A percentile compares a stretch with the other conserved stretches of the same genome.
These are phyloP conservation scores for Vigna trinervia DNA, from an alignment of 306 rosid genomes.

Conservation along the genomic window DNA sequence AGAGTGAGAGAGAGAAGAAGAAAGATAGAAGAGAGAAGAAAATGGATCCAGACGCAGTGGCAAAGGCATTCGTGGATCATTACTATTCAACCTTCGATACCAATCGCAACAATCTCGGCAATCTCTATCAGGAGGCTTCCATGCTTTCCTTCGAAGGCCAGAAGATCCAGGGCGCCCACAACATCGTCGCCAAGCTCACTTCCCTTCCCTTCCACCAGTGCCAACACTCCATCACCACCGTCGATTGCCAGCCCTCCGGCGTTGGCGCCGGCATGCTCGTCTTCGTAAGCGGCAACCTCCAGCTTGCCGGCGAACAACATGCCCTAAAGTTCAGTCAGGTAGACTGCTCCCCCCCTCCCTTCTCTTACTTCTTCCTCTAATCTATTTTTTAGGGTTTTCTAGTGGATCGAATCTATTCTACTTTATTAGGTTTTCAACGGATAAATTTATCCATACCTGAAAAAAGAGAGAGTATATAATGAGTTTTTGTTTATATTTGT, in stretches of 20 bases:
- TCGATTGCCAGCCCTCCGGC: constrained; percentile 90
- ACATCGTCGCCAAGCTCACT: constrained; percentile 81
- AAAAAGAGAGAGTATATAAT: no score
- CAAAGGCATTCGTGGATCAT: constrained; percentile 93
- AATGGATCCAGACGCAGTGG: constrained; percentile 87
- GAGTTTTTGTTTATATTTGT: no score
- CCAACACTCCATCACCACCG: constrained; percentile 84
- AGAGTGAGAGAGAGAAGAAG: no score
- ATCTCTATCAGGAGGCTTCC: constrained; percentile 77
- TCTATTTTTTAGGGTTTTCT: neutral
- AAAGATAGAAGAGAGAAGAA: no score
- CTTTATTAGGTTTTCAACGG: neutral
- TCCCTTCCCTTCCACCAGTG: constrained; percentile 94
- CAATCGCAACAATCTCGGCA: constrained; percentile 56
- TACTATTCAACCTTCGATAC: constrained; percentile 80
- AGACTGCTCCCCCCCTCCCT: neutral
- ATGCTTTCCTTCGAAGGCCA: constrained; percentile 95
- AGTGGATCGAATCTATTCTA: neutral
- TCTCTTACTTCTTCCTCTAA: neutral
- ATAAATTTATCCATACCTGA: no score
- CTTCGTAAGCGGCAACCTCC: constrained; percentile 94
- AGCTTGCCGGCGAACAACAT: constrained; percentile 92
- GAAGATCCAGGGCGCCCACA: constrained; percentile 80
- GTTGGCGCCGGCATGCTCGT: constrained; percentile 83
- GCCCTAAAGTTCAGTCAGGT: constrained; percentile 98